Base-by-base conservation (phyloP, 495 filamentous ascomycete genomes). In the Pyrenula massariospora region DNA sequence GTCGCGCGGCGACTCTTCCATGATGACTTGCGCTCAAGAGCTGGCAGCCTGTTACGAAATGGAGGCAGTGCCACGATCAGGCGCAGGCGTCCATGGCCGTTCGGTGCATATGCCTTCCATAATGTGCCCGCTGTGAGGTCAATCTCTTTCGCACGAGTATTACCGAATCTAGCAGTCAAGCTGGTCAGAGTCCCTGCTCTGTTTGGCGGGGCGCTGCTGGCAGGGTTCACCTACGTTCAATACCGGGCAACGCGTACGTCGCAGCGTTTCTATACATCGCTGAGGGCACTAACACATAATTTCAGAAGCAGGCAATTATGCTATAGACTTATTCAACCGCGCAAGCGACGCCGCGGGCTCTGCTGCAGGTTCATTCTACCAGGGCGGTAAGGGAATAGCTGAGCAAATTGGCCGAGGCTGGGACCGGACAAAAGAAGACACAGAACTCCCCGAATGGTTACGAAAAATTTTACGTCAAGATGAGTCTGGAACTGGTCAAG, bases 151-250 rank as follows among this genome's bases (percentile, higher is more conserved):
- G 79, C 77, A 5, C 80, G 93, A 53, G 79, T 88, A 53, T 75
- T 99, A n/a, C 93, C 93, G 1, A 88, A 88, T 64, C 77, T 99
- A 48, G 83, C 91, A 10, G 62, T 95, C 60, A 99, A 95, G 73
- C 86, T 97, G 55, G 76, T 85, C 47, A 79, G 88, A 53, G 71
- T 96, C 53, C 93, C 93, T 23, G 92, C 94, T 57, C 83, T 95
- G 71, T 90, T 95, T 66, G 93, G 91, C 31, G 90, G 88, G 48
- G 84, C 88, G 49, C 87, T 86, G 70, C 79, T 99, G 66, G 90
- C 87, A 5, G 87, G 88, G 2, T 65, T 93, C 25, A 88, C 88
- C 48, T 99, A 96, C 77, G 63, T 99, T 25, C 93, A 99, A 68
- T 96, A 97, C 68, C 94, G 97, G 72, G 92, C 93, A 59, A 84